Conservation (phyloP, 2,329 filamentous ascomycete genomes). For the Coniochaeta pulveracea region DNA sequence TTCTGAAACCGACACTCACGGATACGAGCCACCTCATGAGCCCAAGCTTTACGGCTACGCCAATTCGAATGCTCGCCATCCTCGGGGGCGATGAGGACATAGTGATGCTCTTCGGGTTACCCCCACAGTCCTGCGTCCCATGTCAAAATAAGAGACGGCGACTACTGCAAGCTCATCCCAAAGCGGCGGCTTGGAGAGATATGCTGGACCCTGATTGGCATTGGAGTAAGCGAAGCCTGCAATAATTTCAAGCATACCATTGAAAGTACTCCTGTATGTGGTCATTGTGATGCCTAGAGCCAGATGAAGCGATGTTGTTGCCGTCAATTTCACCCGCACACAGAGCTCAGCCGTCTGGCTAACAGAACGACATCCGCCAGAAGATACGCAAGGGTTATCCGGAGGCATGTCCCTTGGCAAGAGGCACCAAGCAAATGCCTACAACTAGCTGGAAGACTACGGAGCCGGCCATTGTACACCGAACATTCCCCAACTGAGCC, state of each 20-base stretch:
- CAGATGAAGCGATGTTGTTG: background rate
- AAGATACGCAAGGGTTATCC: background rate
- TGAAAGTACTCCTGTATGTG: background rate
- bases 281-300: background rate
- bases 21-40: background rate
- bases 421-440: background rate
- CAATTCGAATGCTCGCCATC: background rate
- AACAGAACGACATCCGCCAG: background rate
- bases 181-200: background rate
- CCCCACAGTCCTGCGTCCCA: background rate
- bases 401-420: background rate
- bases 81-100: background rate
- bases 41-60: background rate
- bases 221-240: background rate
- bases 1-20: background rate
- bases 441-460: background rate
- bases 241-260: background rate
- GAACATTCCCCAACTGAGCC: too few species aligned
- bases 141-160: conserved; percentile 4
- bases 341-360: too few species aligned
- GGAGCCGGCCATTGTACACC: too few species aligned
- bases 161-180: conserved; percentile 1
- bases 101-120: conserved; percentile 4
- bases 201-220: background rate
- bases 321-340: background rate